Evolutionary conservation across 495 filamentous ascomycete species (phyloP).

Genomic region (Aspergillus carlsbadensis): DNA sequence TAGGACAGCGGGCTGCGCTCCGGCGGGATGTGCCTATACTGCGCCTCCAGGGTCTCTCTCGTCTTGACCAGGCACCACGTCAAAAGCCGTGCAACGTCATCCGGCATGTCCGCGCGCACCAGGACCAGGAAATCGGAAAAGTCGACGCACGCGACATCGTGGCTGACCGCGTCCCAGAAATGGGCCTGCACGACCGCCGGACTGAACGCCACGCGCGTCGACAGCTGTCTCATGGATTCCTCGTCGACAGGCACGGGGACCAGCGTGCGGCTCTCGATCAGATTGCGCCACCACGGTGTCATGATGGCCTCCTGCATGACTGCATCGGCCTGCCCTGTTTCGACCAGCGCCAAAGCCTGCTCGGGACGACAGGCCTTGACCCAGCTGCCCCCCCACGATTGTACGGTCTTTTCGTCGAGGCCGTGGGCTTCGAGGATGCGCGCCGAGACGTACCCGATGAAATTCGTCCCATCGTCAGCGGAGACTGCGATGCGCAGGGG

Average conservation of each 20-base stretch:
- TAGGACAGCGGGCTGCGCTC: slow-evolving; percentile 18
- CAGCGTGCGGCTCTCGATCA: slow-evolving; percentile 13
- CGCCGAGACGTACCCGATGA: slow-evolving; percentile 5
- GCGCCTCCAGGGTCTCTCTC: slow-evolving; percentile 9
- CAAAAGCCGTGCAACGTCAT: slow-evolving; percentile 20
- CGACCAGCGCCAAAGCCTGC: slow-evolving; percentile 11
- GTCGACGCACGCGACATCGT: slow-evolving; percentile 17
- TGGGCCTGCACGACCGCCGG: neutral
- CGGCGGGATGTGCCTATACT: slow-evolving; percentile 16
- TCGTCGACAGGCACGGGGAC: slow-evolving; percentile 14
- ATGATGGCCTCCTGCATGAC: slow-evolving; percentile 23
- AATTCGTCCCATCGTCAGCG: slow-evolving; percentile 7
- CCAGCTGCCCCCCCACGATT: slow-evolving; percentile 15
- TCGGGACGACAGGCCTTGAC: slow-evolving; percentile 16
- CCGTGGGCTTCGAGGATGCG: slow-evolving; percentile 5
- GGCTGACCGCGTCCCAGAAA: slow-evolving; percentile 12
- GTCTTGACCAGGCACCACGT: slow-evolving; percentile 20
- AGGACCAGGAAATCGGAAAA: slow-evolving; percentile 22
- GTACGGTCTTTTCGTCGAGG: neutral
- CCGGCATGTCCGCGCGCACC: slow-evolving; percentile 20
- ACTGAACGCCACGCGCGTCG: no score
- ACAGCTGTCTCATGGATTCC: neutral
- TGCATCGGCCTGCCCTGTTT: slow-evolving; percentile 14
- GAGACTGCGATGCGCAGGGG: slow-evolving; percentile 9
- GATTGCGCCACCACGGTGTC: slow-evolving; percentile 22